Evolutionary conservation across 164 flowering plant genomes (phyloP), one percentile per base, ranked within the genome.

Genomic region (Tetracentron sinense): DNA sequence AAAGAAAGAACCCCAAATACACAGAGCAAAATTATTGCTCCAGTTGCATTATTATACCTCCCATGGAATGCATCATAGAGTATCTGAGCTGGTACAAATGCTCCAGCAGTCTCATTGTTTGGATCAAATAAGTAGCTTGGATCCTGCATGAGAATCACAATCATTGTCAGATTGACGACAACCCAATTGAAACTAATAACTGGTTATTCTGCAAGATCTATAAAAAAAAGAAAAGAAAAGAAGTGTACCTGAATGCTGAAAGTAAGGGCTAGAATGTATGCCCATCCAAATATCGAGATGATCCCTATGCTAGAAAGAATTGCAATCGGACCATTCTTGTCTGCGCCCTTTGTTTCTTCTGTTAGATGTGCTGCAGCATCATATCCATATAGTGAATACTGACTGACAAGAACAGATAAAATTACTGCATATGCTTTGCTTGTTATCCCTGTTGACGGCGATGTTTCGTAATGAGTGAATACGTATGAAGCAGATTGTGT

Each of bases 1-100:
- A 87, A 87, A 87, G 71, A 79, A 85, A 0, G 88, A 85, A 20
- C 87, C 93, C 93, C 93, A 85, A 12, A 87, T 87, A 85, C 33
- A 49, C 75, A 75, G 0, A 83, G 74, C 22, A 87, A 62, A 21
- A 83, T 46, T 68, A 87, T 85, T 12, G 90, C 90, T 59, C 90
- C 93, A 20, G 77, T 67, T n/a, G 80, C 58, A 59, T 51, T 83
- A 14, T 82, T 71, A 57, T 78, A 87, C 61, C 88, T 74, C 55
- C 93, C 88, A 67, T 83, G 77, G 60, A 85, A 87, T 54, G 88
- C 88, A 66, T 87, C 92, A 57, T 79, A 85, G 14, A 87, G 76
- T 67, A 86, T 86, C 66, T 86, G 92, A 20, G 87, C 87, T 8
- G 89, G 92, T 29, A 81, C 89, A 66, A 86, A 80, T 70, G 77